phyloP scores from a whole-genome alignment of 192 early-diverging fungal species.

The Irineochytrium annulatum region DNA sequence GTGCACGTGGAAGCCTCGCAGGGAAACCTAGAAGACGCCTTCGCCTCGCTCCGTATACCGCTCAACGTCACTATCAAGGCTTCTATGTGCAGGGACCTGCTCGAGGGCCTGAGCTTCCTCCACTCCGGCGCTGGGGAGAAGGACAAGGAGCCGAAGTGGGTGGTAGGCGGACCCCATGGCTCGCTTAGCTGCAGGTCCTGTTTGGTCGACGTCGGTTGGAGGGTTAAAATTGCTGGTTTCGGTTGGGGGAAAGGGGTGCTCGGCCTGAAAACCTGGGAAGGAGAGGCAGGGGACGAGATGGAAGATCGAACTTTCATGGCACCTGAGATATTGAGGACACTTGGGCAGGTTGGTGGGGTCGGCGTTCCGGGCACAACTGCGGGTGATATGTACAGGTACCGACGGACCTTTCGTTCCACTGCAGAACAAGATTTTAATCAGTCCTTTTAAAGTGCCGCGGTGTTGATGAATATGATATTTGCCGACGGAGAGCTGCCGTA shows the following conservation, averaged over 20 bases:
- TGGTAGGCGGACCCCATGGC: background rate
- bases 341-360: too few relatives aligned
- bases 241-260: background rate
- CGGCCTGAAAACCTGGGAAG: background rate
- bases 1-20: background rate
- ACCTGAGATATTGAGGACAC: conserved; percentile 9
- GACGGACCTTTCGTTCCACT: background rate
- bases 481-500: conserved; percentile 10
- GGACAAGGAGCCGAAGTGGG: background rate
- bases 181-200: background rate
- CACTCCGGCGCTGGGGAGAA: background rate
- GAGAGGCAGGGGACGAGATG: conserved; percentile 1
- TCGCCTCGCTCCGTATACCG: conserved; percentile 7
- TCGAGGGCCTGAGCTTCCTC: conserved; percentile 1
- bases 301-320: conserved; percentile 3
- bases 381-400: conserved; percentile 24
- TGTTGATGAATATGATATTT: conserved; percentile 15
- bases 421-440: background rate
- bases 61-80: conserved; percentile 6
- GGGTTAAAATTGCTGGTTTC: conserved; percentile 6
- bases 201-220: conserved; percentile 15
- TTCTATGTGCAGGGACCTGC: conserved; percentile 16
- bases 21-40: conserved; percentile 17
- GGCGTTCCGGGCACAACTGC: background rate
- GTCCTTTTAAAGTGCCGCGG: background rate